phyloP scores from a whole-genome alignment of 495 filamentous ascomycete genomes.

The Ramalina intermedia region DNA sequence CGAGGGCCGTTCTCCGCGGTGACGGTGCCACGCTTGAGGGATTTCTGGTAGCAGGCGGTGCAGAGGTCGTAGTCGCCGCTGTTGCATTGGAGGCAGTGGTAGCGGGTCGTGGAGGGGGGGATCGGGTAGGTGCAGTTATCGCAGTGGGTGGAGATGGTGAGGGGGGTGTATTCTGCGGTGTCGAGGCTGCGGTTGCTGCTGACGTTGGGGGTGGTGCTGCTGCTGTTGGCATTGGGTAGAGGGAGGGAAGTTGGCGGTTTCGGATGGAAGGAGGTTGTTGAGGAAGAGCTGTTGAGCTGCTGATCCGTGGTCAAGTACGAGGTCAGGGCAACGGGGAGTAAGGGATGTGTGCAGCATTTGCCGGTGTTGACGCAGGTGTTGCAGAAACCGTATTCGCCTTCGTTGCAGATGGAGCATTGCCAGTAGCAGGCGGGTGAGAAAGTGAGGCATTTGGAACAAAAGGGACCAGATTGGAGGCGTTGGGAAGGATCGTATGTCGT shows the following conservation, averaged over 20 bases:
- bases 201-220: slow-evolving; percentile 8
- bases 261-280: background rate
- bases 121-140: slow-evolving; percentile 61
- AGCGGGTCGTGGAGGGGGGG: slow-evolving; percentile 48
- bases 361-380: slow-evolving; percentile 66
- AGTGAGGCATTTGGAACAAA: slow-evolving; percentile 61
- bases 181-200: slow-evolving; percentile 16
- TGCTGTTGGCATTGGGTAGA: slow-evolving; percentile 9
- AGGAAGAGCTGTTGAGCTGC: background rate
- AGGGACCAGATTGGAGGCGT: slow-evolving; percentile 63
- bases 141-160: slow-evolving; percentile 56
- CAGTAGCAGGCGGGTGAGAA: slow-evolving; percentile 68
- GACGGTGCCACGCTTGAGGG: slow-evolving; percentile 46
- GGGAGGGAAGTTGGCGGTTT: slow-evolving; percentile 18
- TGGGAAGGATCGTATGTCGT: slow-evolving; percentile 50
- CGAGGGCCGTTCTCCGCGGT: slow-evolving; percentile 55
- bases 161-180: slow-evolving; percentile 34
- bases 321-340: slow-evolving; percentile 45
- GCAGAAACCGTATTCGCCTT: slow-evolving; percentile 88
- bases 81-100: slow-evolving; percentile 57
- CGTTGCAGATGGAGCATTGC: slow-evolving; percentile 71
- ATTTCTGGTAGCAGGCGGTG: slow-evolving; percentile 52
- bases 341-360: slow-evolving; percentile 57
- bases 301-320: background rate
- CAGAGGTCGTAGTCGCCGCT: slow-evolving; percentile 77